Base-by-base conservation (phyloP, 768 basidiomycete species). In the Clitopilus passeckerianus region DNA sequence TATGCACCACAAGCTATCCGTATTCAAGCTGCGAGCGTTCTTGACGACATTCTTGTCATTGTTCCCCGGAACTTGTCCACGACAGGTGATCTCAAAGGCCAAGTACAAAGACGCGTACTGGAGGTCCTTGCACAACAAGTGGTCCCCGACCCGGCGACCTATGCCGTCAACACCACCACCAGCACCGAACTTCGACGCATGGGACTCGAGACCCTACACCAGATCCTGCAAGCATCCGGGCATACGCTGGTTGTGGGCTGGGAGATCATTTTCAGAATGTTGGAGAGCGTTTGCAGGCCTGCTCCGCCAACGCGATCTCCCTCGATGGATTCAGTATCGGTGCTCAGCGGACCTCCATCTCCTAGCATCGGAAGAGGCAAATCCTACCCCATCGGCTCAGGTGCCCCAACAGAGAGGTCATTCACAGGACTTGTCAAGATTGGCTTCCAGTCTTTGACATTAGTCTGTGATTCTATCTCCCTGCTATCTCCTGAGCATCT, bases 241-340 rank as follows among this genome's bases (percentile, higher is more conserved):
- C 94, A 98, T 71, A 94, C 93, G 0, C 79, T 99, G 1, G 83
- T 95, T 7, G 85, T 90, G 14, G 96, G 97, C 0, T 99, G 96
- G 96, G 88, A 90, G 64, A 89, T 80, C 0, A 93, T 98, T 64
- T 98, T 98, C 70, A 84, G 88, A 63, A 95, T 98, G 83, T 78
- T 99, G 6, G 85, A 86, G 43, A 93, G 91, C 60, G 92, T 97
- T 9, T 98, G 95, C 71, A 83, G 82, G 54, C 80, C 88, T 0
- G 71, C 76, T 0, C 61, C 75, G 0, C 72, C 74, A 4, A 54
- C 66, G 18, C 71, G 72, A 24, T 68, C 74, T n/a, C 60, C 62
- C 4, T 74, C 77, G 3, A 64, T 71, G 44, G 79, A 84, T 59
- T 77, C 81, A 2, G 64, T 79, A 5, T 70, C 77, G 1, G 56